These are phyloP conservation scores for Aphanomyces euteiches DNA, from an alignment of 352 stramenopile species.

Conservation along the genomic window DNA sequence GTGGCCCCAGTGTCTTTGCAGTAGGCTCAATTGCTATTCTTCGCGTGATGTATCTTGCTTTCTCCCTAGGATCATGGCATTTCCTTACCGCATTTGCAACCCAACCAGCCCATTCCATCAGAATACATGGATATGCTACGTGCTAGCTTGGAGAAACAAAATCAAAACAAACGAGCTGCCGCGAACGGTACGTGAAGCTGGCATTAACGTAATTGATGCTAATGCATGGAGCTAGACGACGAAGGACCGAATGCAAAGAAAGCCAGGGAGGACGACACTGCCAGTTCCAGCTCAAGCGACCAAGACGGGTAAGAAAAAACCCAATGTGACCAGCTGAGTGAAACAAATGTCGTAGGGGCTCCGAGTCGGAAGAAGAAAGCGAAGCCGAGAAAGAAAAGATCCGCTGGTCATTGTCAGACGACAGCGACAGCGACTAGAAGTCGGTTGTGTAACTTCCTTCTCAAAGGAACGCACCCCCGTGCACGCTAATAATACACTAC, in stretches of 20 bases:
- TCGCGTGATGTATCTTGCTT: background rate
- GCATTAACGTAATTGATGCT: background rate
- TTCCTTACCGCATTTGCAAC: conserved; percentile 62
- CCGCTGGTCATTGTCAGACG: conserved; percentile 18
- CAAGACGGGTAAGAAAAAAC: conserved; percentile 2
- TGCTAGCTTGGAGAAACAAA: conserved; percentile 52
- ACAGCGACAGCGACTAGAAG: conserved; percentile 15
- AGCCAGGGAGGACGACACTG: background rate
- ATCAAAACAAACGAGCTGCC: background rate
- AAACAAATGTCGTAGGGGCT: background rate
- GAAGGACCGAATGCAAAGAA: conserved; percentile 9
- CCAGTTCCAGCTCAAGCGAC: conserved; percentile 29
- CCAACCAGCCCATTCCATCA: conserved; percentile 55
- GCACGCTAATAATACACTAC: background rate
- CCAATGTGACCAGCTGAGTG: no score
- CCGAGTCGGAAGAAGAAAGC: conserved; percentile 18
- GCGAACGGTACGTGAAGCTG: background rate
- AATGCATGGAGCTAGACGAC: background rate
- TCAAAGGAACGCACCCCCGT: background rate
- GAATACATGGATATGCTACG: conserved; percentile 73
- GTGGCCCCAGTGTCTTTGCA: conserved; percentile 69
- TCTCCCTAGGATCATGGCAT: conserved; percentile 59
- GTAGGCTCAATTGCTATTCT: conserved; percentile 31
- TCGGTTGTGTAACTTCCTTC: background rate
- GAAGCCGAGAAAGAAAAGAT: conserved; percentile 27